Base-by-base conservation (phyloP, 2,329 filamentous ascomycete species). In the Epichloe sp. region DNA sequence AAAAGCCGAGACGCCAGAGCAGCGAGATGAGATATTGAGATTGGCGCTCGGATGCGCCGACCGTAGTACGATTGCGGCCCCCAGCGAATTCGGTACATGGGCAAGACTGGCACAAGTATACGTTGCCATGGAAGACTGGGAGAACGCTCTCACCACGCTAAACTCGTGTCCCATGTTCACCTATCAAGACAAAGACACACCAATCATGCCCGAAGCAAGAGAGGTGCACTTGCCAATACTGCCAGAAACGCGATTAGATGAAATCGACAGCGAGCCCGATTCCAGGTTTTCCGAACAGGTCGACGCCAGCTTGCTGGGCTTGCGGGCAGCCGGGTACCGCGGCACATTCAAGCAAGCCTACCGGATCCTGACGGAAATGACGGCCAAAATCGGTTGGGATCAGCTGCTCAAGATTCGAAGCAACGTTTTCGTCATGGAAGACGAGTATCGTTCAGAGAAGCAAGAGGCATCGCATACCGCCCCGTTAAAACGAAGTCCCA, bases 111-210 rank as follows among this genome's bases (percentile, higher is more conserved):
- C 90, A 2, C 88, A 97, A 64, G 86, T 97, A 35, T 98, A 98
- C 60, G 87, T 97, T 51, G 80, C 85, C 47, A 80, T 95, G 69
- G 93, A 98, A 65, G 88, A 95, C 63, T 98, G 93, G 89, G 93
- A 97, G 63, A 82, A 97, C 58, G 93, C 93, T 0, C 77, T 98
- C 23, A 83, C 95, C 5, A 97, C 93, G 4, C 77, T 98, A 49
- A 98, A 98, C 70, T 98, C 93, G 17, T 98, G 93, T 67, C 93
- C 93, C 8, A 98, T 98, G 93, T 98, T 98, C 68, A 98, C 93
- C 6, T 97, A 98, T 67, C 93, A 97, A 68, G 93, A 98, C 69
- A 97, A 96, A 68, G 93, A 98, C 65, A 85, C 89, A 5, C 93
- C 93, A 3, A 72, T 93, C 53, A 91, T 97, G 85, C 93, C 93